Percentiles rank a stretch among this genome's conserved stretches.
These are phyloP conservation scores for Solanum dulcamara DNA, from an alignment of 257 asterid genomes.

Conservation along the genomic window DNA sequence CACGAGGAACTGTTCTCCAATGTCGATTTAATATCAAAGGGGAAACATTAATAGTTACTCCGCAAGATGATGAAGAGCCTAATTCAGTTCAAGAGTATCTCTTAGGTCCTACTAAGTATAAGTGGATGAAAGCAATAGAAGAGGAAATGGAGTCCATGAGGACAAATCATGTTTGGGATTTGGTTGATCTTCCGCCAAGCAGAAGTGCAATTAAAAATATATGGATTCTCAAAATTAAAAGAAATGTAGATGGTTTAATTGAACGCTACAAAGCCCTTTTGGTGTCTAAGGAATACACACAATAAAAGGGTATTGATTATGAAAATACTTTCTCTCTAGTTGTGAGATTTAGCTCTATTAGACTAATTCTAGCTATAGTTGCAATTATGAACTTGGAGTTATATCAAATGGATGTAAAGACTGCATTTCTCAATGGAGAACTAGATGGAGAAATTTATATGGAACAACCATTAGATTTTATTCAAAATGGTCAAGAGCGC, in stretches of 20 bases:
- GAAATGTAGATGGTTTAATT: no score
- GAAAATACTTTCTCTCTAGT: background rate
- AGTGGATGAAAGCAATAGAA: background rate
- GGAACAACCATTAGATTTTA: background rate
- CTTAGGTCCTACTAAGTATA: background rate
- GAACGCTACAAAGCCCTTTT: background rate
- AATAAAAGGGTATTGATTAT: background rate
- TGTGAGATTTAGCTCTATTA: background rate
- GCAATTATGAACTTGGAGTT: background rate
- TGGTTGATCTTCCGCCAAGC: background rate
- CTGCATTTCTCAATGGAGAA: no score
- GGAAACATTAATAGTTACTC: no score
- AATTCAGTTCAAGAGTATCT: no score
- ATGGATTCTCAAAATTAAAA: background rate
- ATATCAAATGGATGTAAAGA: background rate
- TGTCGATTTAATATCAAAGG: no score
- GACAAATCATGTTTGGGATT: no score
- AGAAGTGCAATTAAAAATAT: no score
- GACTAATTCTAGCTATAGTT: no score
- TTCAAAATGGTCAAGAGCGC: background rate
- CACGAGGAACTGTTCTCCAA: no score
- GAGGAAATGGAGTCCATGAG: background rate
- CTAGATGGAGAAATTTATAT: background rate
- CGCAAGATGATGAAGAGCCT: background rate
- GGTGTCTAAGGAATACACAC: background rate